These are phyloP conservation scores for Leccinum solheimii DNA, from an alignment of 1,284 basidiomycete species.

Conservation along the genomic window DNA sequence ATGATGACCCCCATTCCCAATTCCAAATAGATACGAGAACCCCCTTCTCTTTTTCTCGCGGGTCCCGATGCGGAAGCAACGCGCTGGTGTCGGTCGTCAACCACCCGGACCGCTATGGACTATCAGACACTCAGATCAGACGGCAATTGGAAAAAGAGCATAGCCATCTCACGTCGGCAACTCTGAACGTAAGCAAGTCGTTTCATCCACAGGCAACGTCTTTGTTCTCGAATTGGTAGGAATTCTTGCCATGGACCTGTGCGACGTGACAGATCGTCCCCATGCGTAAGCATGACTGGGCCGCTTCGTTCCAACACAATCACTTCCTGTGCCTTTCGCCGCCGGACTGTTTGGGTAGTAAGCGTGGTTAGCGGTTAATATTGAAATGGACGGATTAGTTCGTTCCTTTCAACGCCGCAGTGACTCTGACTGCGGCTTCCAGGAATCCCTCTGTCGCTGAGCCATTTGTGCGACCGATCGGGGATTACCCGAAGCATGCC, in stretches of 20 bases:
- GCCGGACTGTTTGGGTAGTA: background rate
- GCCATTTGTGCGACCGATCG: background rate
- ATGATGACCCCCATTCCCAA: background rate
- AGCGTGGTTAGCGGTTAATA: background rate
- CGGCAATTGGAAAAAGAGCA: background rate
- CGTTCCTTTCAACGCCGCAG: background rate
- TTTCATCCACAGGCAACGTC: constrained; percentile 1
- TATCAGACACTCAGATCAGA: background rate
- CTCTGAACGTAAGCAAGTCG: background rate
- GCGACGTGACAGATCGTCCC: background rate
- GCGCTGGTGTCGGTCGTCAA: background rate
- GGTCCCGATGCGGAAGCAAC: background rate
- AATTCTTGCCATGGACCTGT: background rate
- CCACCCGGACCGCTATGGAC: background rate
- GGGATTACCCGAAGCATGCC: background rate
- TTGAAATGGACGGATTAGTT: background rate
- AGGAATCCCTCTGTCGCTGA: background rate
- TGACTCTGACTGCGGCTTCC: background rate
- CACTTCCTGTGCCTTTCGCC: background rate
- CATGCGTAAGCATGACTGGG: background rate
- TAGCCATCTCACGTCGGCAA: background rate
- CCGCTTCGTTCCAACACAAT: background rate
- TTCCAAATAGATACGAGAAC: background rate
- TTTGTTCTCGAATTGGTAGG: background rate
- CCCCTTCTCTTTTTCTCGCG: background rate